phyloP scores from a whole-genome alignment of 2,329 filamentous ascomycete species.

The Aureobasidium leucospermi region DNA sequence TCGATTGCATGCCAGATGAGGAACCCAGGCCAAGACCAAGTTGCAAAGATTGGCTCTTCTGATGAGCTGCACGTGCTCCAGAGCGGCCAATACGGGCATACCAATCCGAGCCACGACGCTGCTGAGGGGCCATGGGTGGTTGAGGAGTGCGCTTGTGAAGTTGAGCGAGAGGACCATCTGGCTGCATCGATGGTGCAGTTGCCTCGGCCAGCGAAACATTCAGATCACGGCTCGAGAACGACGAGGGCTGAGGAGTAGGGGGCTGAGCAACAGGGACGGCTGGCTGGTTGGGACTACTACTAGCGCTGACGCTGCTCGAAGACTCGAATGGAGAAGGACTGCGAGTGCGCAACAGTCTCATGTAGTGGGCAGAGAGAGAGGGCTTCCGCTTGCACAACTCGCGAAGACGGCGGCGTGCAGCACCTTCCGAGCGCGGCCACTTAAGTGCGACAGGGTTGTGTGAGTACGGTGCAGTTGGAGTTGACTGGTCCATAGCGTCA shows the following conservation, averaged over 20 bases:
- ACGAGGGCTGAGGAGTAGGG: constrained; percentile 18
- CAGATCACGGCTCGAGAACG: constrained; percentile 44
- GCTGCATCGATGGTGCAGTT: constrained; percentile 46
- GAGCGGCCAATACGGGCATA: constrained; percentile 35
- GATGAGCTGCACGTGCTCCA: constrained; percentile 42
- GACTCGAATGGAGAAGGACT: constrained; percentile 52
- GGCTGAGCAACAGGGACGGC: background rate
- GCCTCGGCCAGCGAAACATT: constrained; percentile 45
- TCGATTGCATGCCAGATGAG: constrained; percentile 6
- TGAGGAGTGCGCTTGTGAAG: constrained; percentile 29
- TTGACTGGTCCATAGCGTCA: constrained; percentile 36
- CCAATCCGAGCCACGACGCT: constrained; percentile 31
- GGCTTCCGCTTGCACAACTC: constrained; percentile 55
- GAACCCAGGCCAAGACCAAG: constrained; percentile 36
- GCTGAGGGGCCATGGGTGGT: constrained; percentile 24
- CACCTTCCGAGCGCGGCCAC: constrained; percentile 53
- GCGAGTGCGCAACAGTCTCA: constrained; percentile 52
- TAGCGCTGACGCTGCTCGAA: constrained; percentile 20
- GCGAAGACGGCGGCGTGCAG: constrained; percentile 52
- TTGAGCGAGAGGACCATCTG: constrained; percentile 40
- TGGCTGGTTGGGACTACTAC: constrained; percentile 15
- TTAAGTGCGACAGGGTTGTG: constrained; percentile 28
- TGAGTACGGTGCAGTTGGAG: constrained; percentile 33
- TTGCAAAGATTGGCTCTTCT: constrained; percentile 45
- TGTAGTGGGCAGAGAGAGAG: constrained; percentile 56